phyloP scores from a whole-genome alignment of 306 rosid genomes.

The Cicer bijugum region DNA sequence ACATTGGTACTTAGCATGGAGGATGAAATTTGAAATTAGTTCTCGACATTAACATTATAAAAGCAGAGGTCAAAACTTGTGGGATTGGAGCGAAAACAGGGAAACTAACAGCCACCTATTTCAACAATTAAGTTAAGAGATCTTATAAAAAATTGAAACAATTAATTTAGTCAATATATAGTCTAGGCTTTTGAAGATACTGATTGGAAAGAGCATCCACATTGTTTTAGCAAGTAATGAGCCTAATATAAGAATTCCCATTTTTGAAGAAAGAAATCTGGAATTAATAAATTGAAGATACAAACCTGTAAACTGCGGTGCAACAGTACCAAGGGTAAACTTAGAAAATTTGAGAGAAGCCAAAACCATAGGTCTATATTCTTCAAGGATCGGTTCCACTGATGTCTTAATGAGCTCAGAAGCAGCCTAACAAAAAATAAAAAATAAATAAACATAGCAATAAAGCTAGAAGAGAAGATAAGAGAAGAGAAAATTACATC shows the following conservation, averaged over 20 bases:
- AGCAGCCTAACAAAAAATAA: constrained; percentile 66
- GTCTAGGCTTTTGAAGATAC: no score
- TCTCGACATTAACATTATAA: no score
- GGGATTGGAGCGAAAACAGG: neutral
- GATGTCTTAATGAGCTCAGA: constrained; percentile 89
- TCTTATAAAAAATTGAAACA: neutral
- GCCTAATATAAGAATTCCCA: no score
- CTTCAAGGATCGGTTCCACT: constrained; percentile 83
- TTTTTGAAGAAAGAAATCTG: neutral
- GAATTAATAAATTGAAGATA: neutral
- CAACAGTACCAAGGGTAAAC: constrained; percentile 93
- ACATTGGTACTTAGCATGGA: no score
- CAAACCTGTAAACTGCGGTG: constrained; percentile 94
- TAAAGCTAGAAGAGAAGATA: neutral
- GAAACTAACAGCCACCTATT: neutral
- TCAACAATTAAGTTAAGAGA: neutral
- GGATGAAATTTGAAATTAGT: no score
- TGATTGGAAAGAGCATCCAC: neutral
- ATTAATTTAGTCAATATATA: neutral
- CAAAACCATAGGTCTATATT: constrained; percentile 71
- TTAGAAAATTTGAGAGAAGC: constrained; percentile 85
- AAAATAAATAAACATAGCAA: neutral
- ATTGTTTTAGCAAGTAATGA: neutral
- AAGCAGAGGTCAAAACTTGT: no score
- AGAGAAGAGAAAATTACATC: constrained; percentile 53